Percentiles rank a stretch among this genome's conserved stretches.
Conservation (phyloP, 129 eudicot species). For the Artemisia argyi region DNA sequence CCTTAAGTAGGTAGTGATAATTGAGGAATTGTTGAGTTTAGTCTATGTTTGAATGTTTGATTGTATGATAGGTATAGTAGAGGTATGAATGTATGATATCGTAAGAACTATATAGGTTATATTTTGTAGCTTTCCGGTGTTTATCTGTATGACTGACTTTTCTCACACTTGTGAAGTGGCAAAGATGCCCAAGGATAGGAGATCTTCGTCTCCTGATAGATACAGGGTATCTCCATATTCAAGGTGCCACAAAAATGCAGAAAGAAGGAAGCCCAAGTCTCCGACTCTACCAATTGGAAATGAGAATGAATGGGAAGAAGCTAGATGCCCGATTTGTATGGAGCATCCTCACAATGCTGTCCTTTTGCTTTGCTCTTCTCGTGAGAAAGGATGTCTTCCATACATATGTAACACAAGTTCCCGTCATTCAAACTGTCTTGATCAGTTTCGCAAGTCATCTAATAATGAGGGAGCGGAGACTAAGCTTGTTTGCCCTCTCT, state of each 20-base stretch:
- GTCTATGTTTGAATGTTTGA: too few species aligned
- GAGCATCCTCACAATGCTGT: conserved; percentile 80
- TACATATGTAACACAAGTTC: conserved; percentile 71
- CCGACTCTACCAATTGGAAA: conserved; percentile 23
- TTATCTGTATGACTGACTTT: too few species aligned
- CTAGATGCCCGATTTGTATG: conserved; percentile 64
- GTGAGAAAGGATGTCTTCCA: conserved; percentile 72
- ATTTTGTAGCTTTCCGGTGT: too few species aligned
- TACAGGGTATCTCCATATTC: conserved; percentile 52
- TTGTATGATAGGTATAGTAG: neutral
- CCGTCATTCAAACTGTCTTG: conserved; percentile 69
- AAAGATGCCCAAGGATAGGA: conserved; percentile 62
- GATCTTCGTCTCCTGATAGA: conserved; percentile 41
- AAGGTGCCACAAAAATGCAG: conserved; percentile 32
- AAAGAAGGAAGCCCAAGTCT: conserved; percentile 14
- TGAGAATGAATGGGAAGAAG: conserved; percentile 59
- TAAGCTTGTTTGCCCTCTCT: conserved; percentile 53
- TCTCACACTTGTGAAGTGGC: neutral
- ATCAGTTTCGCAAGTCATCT: conserved; percentile 50
- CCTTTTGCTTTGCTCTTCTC: conserved; percentile 56
- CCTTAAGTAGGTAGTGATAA: neutral
- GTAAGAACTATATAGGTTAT: too few species aligned
- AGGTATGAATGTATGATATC: too few species aligned
- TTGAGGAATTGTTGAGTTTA: neutral
- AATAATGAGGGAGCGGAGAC: neutral